Conservation (phyloP, 352 stramenopile species). For the Globisporangium megalacanthum region DNA sequence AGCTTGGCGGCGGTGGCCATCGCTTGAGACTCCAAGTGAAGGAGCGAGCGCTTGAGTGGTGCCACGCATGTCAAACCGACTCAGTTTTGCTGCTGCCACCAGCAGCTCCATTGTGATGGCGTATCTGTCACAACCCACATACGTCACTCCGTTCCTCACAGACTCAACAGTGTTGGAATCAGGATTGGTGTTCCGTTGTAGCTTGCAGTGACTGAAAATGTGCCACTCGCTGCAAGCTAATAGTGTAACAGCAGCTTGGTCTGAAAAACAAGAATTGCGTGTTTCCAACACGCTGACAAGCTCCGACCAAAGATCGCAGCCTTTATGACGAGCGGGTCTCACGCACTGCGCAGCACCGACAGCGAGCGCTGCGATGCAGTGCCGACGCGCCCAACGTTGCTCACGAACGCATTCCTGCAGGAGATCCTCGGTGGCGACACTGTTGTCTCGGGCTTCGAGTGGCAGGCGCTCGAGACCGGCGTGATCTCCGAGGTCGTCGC, state of each 20-base stretch:
- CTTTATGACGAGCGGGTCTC: not conserved
- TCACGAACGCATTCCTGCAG: slow-evolving; percentile 58
- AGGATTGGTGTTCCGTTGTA: too few species aligned
- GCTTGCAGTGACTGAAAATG: too few species aligned
- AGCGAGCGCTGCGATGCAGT: slow-evolving; percentile 13
- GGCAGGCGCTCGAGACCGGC: slow-evolving; percentile 62
- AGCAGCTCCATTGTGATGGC: not conserved
- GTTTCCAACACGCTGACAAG: too few species aligned
- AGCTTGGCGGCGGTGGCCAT: slow-evolving; percentile 40
- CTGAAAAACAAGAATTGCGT: too few species aligned
- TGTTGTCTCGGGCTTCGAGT: slow-evolving; percentile 41
- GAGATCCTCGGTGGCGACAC: slow-evolving; percentile 21
- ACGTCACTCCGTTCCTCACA: not conserved
- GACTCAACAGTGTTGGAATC: not conserved
- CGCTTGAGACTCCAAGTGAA: not conserved
- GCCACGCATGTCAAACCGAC: slow-evolving; percentile 4
- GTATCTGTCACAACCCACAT: not conserved
- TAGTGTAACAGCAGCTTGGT: too few species aligned
- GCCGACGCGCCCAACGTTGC: slow-evolving; percentile 24
- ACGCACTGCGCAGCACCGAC: slow-evolving; percentile 6
- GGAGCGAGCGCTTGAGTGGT: not conserved
- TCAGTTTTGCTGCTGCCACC: slow-evolving; percentile 1
- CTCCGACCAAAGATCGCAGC: too few species aligned
- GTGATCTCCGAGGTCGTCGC: slow-evolving; percentile 76
- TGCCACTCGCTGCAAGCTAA: too few species aligned